Evolutionary conservation across 169 alveolate genomes (phyloP), one percentile per base, ranked within the genome.

Genomic region (Plasmodium chabaudi): DNA sequence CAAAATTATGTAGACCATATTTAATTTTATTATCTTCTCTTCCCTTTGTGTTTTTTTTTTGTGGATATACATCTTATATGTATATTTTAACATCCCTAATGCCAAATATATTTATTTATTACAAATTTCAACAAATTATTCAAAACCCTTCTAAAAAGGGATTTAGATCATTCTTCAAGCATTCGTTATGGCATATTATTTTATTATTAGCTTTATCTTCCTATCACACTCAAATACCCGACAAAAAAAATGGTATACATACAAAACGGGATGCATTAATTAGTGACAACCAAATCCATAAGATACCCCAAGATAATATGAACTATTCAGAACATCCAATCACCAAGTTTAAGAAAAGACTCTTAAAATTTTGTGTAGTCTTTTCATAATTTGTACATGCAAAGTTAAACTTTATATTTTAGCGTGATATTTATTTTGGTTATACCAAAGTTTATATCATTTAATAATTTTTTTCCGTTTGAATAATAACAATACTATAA

Each of bases 171-270:
- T 70, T 73, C 69, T 88, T 77, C 59, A 89, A 70, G 47, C 87
- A 88, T 49, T 64, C 91, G 12, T 56, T 55, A 9, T 92, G 96
- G 96, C 96, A 94, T 39, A 89, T 94, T 10, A 86, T 94, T 55
- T 23, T 88, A 49, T 59, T 94, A 17, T 67, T 94, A 72, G 95
- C 94, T 1, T 39, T 91, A 17, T 72, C 95, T 1, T 19, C 91
- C n/a, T 86, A 86, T 88, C 96, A 47, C 88, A 92, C 91, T 55
- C 87, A 84, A 67, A 87, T 63, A 53, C 93, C 70, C 39, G 51
- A 49, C 57, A 65, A 19, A 13, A 51, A 57, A 39, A 39, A 27
- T 56, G 47, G 13, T 25, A 9, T 21, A 17, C 9, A 25, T 10
- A 17, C 34, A 21, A 70, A 51, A 9, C 13, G 44, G 34, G 68